A percentile compares a stretch with the other conserved stretches of the same genome.
Conservation (phyloP, 768 basidiomycete genomes). For the Mycena floridula region DNA sequence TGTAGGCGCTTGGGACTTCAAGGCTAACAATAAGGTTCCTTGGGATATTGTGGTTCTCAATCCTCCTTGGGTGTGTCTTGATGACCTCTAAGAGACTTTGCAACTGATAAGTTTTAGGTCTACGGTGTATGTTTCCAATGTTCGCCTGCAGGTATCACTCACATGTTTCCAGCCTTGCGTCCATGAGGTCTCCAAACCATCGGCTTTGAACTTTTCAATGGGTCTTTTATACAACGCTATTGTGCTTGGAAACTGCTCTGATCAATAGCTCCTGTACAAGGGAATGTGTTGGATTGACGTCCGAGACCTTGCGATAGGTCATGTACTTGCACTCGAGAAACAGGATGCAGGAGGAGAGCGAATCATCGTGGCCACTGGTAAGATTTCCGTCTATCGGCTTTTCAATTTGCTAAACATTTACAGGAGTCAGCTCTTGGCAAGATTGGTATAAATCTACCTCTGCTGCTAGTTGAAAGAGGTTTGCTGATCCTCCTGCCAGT, state of each 20-base stretch:
- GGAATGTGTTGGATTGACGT: constrained; percentile 28
- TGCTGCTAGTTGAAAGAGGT: no score
- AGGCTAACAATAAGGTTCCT: constrained; percentile 19
- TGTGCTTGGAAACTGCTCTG: background rate
- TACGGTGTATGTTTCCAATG: background rate
- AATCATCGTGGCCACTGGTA: constrained; percentile 29
- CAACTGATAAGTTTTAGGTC: background rate
- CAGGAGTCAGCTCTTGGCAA: no score
- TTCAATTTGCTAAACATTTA: no score
- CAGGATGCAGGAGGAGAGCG: constrained; percentile 38
- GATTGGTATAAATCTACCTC: no score
- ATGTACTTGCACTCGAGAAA: constrained; percentile 34
- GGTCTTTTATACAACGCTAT: constrained; percentile 1
- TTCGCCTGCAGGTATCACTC: background rate
- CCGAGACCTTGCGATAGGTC: constrained; percentile 38
- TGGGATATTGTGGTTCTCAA: constrained; percentile 34
- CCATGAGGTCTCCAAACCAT: constrained; percentile 17
- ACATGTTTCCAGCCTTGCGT: constrained; percentile 8
- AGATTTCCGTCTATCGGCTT: no score
- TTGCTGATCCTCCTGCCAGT: no score
- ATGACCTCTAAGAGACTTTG: background rate
- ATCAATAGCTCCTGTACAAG: background rate
- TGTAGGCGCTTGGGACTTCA: constrained; percentile 7
- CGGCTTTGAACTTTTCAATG: constrained; percentile 22
- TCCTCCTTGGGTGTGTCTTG: constrained; percentile 29